phyloP scores from a whole-genome alignment of 2,329 filamentous ascomycete species.

The Scytalidium sp. region DNA sequence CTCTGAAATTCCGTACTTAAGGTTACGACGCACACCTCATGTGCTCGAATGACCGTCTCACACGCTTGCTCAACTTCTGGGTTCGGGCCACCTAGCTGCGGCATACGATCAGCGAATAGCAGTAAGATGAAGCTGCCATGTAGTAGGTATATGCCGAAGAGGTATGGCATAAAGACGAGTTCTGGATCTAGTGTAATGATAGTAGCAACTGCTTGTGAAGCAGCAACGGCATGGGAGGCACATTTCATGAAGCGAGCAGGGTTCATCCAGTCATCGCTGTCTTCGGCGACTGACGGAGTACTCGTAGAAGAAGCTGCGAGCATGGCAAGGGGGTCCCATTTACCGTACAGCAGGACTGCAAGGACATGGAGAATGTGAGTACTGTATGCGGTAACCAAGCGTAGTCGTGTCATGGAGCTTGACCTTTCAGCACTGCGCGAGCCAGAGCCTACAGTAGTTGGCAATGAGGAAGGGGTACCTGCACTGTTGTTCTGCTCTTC shows the following conservation, averaged over 20 bases:
- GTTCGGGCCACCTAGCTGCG: slow-evolving; percentile 33
- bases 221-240: slow-evolving; percentile 43
- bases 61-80: slow-evolving; percentile 32
- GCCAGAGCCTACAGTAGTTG: background rate
- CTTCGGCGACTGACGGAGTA: slow-evolving; percentile 24
- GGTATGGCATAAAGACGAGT: slow-evolving; percentile 48
- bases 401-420: slow-evolving; percentile 23
- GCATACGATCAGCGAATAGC: slow-evolving; percentile 46
- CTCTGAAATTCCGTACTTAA: slow-evolving; percentile 48
- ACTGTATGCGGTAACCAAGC: slow-evolving; percentile 42
- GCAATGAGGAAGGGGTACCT: background rate
- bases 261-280: slow-evolving; percentile 45
- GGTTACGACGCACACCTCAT: slow-evolving; percentile 48
- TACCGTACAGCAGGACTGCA: slow-evolving; percentile 43
- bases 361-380: slow-evolving; percentile 46
- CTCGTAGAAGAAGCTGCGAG: slow-evolving; percentile 17
- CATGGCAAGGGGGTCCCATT: slow-evolving; percentile 48
- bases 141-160: slow-evolving; percentile 49
- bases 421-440: background rate
- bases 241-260: slow-evolving; percentile 41
- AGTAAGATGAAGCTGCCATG: slow-evolving; percentile 48
- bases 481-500: background rate
- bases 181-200: slow-evolving; percentile 46
- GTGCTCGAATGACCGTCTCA: slow-evolving; percentile 46
- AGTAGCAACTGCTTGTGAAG: slow-evolving; percentile 41